Percentiles rank a stretch among this genome's conserved stretches.
Evolutionary conservation across 2,329 filamentous ascomycete genomes (phyloP).

Genomic region (Hansfordia pulvinata): DNA sequence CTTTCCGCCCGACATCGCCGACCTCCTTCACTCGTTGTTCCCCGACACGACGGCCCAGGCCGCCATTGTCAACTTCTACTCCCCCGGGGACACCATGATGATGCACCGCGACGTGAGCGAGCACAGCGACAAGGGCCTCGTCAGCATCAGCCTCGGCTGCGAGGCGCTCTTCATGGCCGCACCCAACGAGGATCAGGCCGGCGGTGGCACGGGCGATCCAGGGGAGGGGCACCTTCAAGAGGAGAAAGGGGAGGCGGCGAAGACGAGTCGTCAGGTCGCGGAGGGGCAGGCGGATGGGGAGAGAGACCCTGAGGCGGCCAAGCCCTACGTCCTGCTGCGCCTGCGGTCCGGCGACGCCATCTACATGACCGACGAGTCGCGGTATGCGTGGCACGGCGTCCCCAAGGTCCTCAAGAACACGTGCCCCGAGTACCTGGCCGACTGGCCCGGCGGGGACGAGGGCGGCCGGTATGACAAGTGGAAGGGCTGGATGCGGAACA

Average conservation of each 20-base stretch:
- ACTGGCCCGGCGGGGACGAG: constrained; percentile 56
- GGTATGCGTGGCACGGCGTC: constrained; percentile 92
- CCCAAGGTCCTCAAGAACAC: constrained; percentile 71
- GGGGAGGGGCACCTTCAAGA: constrained; percentile 8
- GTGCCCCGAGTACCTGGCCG: constrained; percentile 59
- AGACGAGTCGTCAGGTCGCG: too few relatives aligned
- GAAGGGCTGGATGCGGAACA: constrained; percentile 78
- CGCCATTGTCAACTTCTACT: constrained; percentile 89
- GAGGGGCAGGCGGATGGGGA: constrained; percentile 11
- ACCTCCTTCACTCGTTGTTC: constrained; percentile 57
- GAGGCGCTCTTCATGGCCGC: constrained; percentile 82
- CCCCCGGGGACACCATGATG: constrained; percentile 79
- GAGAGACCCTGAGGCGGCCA: constrained; percentile 16
- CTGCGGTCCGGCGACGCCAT: constrained; percentile 78
- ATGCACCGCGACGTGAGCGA: constrained; percentile 92
- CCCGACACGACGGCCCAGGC: constrained; percentile 70
- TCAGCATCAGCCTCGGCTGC: constrained; percentile 82
- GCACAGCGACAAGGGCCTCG: constrained; percentile 60
- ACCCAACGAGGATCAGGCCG: constrained; percentile 29
- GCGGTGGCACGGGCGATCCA: constrained; percentile 7
- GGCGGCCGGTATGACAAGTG: constrained; percentile 49
- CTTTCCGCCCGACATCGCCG: constrained; percentile 63
- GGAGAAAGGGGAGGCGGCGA: too few relatives aligned
- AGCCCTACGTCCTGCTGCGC: constrained; percentile 45
- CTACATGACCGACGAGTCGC: constrained; percentile 70